phyloP scores from a whole-genome alignment of 1,284 basidiomycete genomes.

The Puccinia polysora region DNA sequence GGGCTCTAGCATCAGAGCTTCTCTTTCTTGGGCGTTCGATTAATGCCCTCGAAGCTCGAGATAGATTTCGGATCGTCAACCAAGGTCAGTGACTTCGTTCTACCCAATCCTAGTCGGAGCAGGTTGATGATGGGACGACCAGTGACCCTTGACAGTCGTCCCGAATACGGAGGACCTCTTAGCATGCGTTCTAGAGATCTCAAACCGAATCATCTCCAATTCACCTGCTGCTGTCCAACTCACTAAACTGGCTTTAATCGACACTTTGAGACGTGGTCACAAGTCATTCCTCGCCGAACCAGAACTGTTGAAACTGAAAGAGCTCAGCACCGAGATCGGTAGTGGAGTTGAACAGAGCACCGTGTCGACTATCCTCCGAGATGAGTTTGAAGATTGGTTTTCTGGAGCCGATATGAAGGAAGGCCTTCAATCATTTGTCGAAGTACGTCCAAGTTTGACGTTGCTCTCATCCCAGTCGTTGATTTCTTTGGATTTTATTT shows the following conservation, averaged over 20 bases:
- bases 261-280: slow-evolving; percentile 44
- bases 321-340: slow-evolving; percentile 57
- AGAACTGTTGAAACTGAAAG: slow-evolving; percentile 56
- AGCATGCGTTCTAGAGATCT: slow-evolving; percentile 63
- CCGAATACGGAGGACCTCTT: slow-evolving; percentile 62
- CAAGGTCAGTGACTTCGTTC: slow-evolving; percentile 45
- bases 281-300: background rate
- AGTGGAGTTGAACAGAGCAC: slow-evolving; percentile 61
- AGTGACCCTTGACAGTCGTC: slow-evolving; percentile 54
- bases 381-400: slow-evolving; percentile 62
- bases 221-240: slow-evolving; percentile 75
- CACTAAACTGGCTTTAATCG: slow-evolving; percentile 60
- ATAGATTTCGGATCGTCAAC: slow-evolving; percentile 63
- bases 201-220: slow-evolving; percentile 62
- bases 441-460: slow-evolving; percentile 52
- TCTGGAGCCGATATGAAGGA: slow-evolving; percentile 68
- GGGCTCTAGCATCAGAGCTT: slow-evolving; percentile 69
- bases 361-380: slow-evolving; percentile 57
- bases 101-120: background rate
- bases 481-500: background rate
- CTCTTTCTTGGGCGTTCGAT: slow-evolving; percentile 67
- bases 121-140: background rate
- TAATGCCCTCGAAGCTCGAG: slow-evolving; percentile 64
- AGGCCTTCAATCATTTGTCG: slow-evolving; percentile 57
- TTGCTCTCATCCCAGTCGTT: too few species aligned